Evolutionary conservation across 306 rosid species (phyloP), one percentile per base, ranked within the genome.

Genomic region (Malus sieversii): DNA sequence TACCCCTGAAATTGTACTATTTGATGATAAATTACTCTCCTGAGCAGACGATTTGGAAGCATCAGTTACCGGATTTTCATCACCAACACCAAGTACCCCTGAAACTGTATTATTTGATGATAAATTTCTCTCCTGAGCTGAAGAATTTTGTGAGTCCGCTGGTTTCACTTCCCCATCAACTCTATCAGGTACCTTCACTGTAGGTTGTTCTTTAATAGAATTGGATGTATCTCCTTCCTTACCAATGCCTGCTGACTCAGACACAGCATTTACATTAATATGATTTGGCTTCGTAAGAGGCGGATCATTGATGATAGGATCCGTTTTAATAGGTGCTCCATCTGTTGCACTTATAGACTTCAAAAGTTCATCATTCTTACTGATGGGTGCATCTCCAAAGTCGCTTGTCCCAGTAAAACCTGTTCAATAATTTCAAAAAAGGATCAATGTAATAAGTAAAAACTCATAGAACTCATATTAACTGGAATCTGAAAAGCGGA

Each of bases 101-200:
- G 55, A 4, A 48, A 15, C 6, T 4, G 55, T 48, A 14, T 48
- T 48, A 48, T 48, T 1, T 48, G 53, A 15, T 15, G 53, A 48
- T 5, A 15, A 48, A 48, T 48, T 15, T 1, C 20, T 5, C 55
- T 5, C 48, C 14, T 11, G 58, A 42, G 55, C 55, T 15, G 55
- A 51, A 77, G 66, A 66, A 59, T 30, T 72, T 4, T 69, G 74
- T 32, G 73, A 68, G 66, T 77, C 66, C 46, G 80, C 48, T 27
- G 22, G 66, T 75, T 83, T 70, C 40, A 18, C 16, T 46, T 89
- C 89, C 81, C 86, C 82, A 58, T 76, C 75, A 84, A 80, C 75
- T 77, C 63, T 44, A 68, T 78, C 70, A 63, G 76, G 48, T 82
- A 85, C 85, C 63, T 78, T 62, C 22, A 64, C 45, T 22, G 76